Percentiles rank a stretch among this genome's conserved stretches.
Conservation (phyloP, 129 eudicot species). For the Artemisia annua region DNA sequence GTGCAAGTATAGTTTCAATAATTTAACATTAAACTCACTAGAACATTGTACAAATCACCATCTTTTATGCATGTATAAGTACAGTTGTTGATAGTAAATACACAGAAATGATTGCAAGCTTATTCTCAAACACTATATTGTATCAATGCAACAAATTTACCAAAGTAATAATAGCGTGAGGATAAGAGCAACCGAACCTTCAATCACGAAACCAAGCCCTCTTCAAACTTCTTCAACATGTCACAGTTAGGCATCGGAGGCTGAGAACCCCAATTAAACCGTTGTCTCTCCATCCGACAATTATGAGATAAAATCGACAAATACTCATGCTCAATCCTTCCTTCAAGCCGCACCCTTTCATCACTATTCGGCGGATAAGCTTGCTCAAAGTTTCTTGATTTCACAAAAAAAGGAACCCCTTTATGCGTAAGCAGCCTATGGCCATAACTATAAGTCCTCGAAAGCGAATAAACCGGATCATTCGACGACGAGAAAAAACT, state of each 20-base stretch:
- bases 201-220: slow-evolving; percentile 35
- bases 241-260: slow-evolving; percentile 65
- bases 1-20: background rate
- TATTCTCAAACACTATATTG: slow-evolving; percentile 19
- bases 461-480: slow-evolving; percentile 62
- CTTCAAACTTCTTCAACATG: slow-evolving; percentile 37
- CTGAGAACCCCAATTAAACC: slow-evolving; percentile 62
- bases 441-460: slow-evolving; percentile 42
- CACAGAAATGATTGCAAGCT: slow-evolving; percentile 4
- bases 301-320: slow-evolving; percentile 49
- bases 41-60: slow-evolving; percentile 14
- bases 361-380: slow-evolving; percentile 48
- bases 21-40: background rate
- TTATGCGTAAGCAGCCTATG: slow-evolving; percentile 46
- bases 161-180: background rate
- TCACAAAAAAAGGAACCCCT: slow-evolving; percentile 68
- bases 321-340: slow-evolving; percentile 60
- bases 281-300: slow-evolving; percentile 68
- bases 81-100: slow-evolving; percentile 18
- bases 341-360: slow-evolving; percentile 55
- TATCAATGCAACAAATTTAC: background rate
- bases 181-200: slow-evolving; percentile 28
- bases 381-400: slow-evolving; percentile 59
- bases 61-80: slow-evolving; percentile 20
- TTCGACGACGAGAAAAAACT: slow-evolving; percentile 55